Base-by-base conservation (phyloP, 805 yeast species). In the Candida michaelii region DNA sequence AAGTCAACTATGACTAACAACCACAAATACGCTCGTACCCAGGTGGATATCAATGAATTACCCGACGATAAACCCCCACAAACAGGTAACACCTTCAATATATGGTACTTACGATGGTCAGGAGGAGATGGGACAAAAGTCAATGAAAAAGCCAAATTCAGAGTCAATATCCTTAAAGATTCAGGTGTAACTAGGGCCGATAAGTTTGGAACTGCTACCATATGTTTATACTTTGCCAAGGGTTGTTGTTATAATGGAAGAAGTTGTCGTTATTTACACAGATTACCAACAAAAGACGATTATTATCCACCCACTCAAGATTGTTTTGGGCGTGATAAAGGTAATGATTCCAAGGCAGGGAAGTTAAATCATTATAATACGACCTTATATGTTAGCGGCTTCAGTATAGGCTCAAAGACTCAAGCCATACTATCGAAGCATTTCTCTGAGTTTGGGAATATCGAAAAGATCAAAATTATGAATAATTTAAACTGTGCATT, bases 261-360 rank as follows among this genome's bases (percentile, higher is more conserved):
- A 39, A 73, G 79, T 32, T 91, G 99, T 59, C 76, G 75, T 13
- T 90, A 79, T 59, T 63, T 84, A 24, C 99, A 91, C 60, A 68
- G 96, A 40, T 57, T 86, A 5, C 98, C 99, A 0, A 43, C 53
- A 3, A 76, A 71, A 0, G 55, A 60, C 5, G 97, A 90, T 54
- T 61, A 69, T 29, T 71, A 71, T 35, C 73, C 81, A 2, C 73
- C 83, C 1, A 79, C 89, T 0, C 72, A 79, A 18, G 99, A 91
- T 63, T 90, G 97, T 55, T 91, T 91, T 70, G 98, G 97, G 1
- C 69, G 99, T 45, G 96, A 87, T 55, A 88, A 85, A 60, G 84
- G 84, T 48, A 71, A 85, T 1, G 85, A 80, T 36, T 88, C 87
- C 54, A 68, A 89, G 51, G 83, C 89, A 3, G 99, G 98, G 0